phyloP scores from a whole-genome alignment of 805 yeast species.

The Saccharomycopsis schoenii region DNA sequence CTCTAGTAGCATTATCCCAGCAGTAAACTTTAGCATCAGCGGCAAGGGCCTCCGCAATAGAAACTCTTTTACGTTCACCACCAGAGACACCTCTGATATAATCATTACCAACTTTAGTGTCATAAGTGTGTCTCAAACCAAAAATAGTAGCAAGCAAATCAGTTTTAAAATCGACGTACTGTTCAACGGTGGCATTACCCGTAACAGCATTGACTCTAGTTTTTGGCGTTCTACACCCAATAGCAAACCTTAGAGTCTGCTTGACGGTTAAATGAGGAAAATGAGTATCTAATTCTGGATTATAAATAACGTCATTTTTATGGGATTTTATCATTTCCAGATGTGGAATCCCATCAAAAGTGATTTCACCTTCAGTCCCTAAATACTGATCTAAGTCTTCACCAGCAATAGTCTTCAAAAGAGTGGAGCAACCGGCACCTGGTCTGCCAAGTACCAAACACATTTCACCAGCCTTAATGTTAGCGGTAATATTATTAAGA shows the following conservation, averaged over 20 bases:
- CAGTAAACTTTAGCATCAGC: conserved; percentile 55
- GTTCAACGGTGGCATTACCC: conserved; percentile 30
- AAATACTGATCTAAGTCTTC: conserved; percentile 30
- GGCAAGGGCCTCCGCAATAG: conserved; percentile 68
- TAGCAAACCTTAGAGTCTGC: conserved; percentile 41
- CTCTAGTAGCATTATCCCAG: conserved; percentile 82
- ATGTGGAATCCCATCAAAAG: conserved; percentile 42
- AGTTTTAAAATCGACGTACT: conserved; percentile 31
- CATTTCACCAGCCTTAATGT: conserved; percentile 42
- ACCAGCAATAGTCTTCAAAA: conserved; percentile 38
- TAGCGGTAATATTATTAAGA: conserved; percentile 34
- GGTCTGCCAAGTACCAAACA: conserved; percentile 46
- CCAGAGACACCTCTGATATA: conserved; percentile 69
- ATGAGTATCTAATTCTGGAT: conserved; percentile 42
- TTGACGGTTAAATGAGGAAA: conserved; percentile 43
- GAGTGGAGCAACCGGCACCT: conserved; percentile 56
- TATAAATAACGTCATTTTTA: conserved; percentile 41
- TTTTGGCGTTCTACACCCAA: conserved; percentile 38
- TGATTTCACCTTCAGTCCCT: conserved; percentile 30
- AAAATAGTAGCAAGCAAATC: conserved; percentile 36
- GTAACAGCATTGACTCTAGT: conserved; percentile 34
- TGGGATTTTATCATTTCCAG: conserved; percentile 36
- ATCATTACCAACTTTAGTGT: conserved; percentile 54
- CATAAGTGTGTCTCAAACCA: conserved; percentile 50
- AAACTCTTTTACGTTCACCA: conserved; percentile 79